Base-by-base conservation (phyloP, 306 rosid genomes). In the Cicer pinnatifidum region DNA sequence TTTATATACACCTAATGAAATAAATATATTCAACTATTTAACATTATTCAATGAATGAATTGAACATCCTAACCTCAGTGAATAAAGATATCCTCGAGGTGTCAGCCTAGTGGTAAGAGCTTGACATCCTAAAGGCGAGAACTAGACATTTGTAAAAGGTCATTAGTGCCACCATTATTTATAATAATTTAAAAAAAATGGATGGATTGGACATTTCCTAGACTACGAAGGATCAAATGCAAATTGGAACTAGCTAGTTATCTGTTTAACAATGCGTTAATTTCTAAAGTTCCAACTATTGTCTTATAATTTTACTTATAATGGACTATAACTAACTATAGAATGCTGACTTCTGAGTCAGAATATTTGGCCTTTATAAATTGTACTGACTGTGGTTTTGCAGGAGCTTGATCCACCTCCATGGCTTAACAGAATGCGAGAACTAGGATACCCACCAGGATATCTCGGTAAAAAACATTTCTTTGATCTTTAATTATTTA, bases 341-440 rank as follows among this genome's bases (percentile, higher is more conserved):
- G 39, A 39, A 9, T 43, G 51, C 43, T 50, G 48, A 69, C 40
- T 69, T 59, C 3, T 51, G 43, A 12, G 20, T 19, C 35, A 57
- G 23, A 17, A 10, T 45, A 35, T 35, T 44, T 41, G 1, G 33
- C n/a, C 4, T 76, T 50, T 7, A 15, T 13, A 56, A 41, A n/a
- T 71, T 52, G 50, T 45, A 20, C 57, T 16, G 10, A 59, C 50
- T 7, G 23, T 39, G 81, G 11, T 57, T 59, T 28, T 78, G 85
- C 88, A 95, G 99, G 99, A 90, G 82, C 89, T 88, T 66, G 97
- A 95, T 78, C 99, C 99, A 28, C 99, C 99, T 53, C 97, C 97
- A 10, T 95, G 97, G 99, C 96, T 95, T 71, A 78, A 82, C 86
- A 90, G 97, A 88, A 95, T 95, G 99, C 95, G 91, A 43, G 99